A percentile compares a stretch with the other conserved stretches of the same genome.
phyloP scores from a whole-genome alignment of 805 yeast genomes.

The Candida methanosorbosa region DNA sequence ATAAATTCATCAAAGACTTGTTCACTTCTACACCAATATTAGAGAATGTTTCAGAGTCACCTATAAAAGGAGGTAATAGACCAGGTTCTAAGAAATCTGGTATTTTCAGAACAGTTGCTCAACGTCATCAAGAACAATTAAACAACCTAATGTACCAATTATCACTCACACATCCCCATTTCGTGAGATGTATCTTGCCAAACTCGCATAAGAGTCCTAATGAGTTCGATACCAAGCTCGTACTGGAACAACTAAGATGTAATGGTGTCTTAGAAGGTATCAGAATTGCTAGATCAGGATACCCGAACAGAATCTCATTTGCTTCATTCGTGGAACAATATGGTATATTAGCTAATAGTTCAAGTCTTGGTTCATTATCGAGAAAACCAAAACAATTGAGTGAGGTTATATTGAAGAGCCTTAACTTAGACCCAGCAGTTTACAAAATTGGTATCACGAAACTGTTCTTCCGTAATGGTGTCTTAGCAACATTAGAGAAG shows the following conservation, averaged over 20 bases:
- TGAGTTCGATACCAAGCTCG: conserved; percentile 63
- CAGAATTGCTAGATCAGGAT: conserved; percentile 93
- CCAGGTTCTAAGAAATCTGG: conserved; percentile 16
- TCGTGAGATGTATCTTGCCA: conserved; percentile 93
- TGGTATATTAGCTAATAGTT: conserved; percentile 50
- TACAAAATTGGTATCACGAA: conserved; percentile 67
- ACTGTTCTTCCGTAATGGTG: conserved; percentile 69
- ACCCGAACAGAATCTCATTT: conserved; percentile 85
- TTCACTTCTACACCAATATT: conserved; percentile 28
- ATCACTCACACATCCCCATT: conserved; percentile 83
- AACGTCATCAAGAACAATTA: conserved; percentile 82
- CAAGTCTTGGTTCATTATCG: conserved; percentile 28
- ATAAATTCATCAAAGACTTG: conserved; percentile 45
- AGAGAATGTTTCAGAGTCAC: conserved; percentile 21
- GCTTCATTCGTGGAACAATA: conserved; percentile 73
- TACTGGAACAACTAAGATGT: conserved; percentile 84
- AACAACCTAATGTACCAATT: conserved; percentile 62
- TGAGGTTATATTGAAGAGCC: conserved; percentile 54
- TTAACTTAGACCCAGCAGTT: conserved; percentile 49
- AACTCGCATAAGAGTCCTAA: conserved; percentile 67
- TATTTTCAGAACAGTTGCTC: conserved; percentile 72
- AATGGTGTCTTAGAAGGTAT: conserved; percentile 98
- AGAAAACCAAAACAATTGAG: conserved; percentile 54
- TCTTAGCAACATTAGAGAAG: conserved; percentile 69
- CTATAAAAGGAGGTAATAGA: conserved; percentile 20